Conservation (phyloP, 371 early-diverging fungal genomes). For the Mortierella sp. region DNA sequence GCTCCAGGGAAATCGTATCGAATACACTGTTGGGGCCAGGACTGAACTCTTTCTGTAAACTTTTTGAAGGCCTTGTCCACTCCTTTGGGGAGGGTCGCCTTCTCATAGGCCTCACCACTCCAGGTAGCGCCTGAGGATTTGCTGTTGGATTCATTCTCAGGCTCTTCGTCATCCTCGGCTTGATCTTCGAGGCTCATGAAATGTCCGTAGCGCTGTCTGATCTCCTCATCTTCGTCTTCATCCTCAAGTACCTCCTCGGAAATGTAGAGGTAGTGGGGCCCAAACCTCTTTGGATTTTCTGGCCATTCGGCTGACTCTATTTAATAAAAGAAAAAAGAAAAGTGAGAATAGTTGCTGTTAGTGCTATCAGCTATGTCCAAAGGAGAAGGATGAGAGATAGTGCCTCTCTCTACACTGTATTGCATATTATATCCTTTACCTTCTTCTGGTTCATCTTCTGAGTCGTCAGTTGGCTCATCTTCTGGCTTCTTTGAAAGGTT, state of each 20-base stretch:
- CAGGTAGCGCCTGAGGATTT: conserved; percentile 56
- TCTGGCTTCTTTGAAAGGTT: conserved; percentile 11
- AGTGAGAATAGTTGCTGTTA: not conserved
- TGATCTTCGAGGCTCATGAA: conserved; percentile 58
- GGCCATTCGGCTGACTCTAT: conserved; percentile 54
- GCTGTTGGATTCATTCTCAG: conserved; percentile 25
- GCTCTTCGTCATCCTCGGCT: conserved; percentile 40
- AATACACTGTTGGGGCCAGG: conserved; percentile 86
- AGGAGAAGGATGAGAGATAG: not conserved
- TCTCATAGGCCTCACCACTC: conserved; percentile 88
- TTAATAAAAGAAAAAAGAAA: not conserved
- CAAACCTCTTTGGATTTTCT: conserved; percentile 51
- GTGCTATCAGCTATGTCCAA: not conserved
- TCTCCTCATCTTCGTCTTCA: conserved; percentile 46
- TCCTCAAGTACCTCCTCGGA: conserved; percentile 64
- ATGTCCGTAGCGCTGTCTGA: conserved; percentile 60
- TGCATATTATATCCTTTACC: not conserved
- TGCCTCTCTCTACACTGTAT: not conserved
- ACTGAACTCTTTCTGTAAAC: conserved; percentile 77
- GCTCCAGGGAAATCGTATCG: conserved; percentile 81
- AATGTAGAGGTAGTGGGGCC: conserved; percentile 74
- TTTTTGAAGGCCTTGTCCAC: conserved; percentile 83
- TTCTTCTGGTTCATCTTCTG: conserved; percentile 11
- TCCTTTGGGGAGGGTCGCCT: conserved; percentile 72
- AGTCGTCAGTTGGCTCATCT: conserved; percentile 13